phyloP scores from a whole-genome alignment of 2,329 filamentous ascomycete species.

The Curvularia sp. region DNA sequence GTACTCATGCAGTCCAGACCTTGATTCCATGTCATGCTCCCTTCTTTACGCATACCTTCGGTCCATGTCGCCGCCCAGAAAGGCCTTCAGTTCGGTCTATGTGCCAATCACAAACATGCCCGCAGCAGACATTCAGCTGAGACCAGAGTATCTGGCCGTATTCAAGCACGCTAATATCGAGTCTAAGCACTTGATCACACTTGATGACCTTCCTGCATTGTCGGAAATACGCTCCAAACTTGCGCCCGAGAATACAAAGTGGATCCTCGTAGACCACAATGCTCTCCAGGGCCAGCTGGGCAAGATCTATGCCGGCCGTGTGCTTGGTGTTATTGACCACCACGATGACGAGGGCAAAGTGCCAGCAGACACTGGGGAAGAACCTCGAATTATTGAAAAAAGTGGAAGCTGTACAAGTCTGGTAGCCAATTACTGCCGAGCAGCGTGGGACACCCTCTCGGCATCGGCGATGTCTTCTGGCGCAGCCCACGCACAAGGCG shows the following conservation, averaged over 20 bases:
- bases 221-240: conserved; percentile 58
- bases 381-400: conserved; percentile 68
- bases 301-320: conserved; percentile 58
- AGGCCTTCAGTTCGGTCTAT: conserved; percentile 61
- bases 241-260: conserved; percentile 64
- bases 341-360: conserved; percentile 74
- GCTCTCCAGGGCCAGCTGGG: conserved; percentile 68
- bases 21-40: conserved; percentile 80
- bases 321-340: conserved; percentile 77
- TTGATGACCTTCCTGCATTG: conserved; percentile 63
- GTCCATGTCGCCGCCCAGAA: conserved; percentile 60
- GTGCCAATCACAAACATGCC: conserved; percentile 77
- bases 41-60: conserved; percentile 77
- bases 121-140: conserved; percentile 70
- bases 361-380: conserved; percentile 53
- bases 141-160: conserved; percentile 74
- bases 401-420: conserved; percentile 77
- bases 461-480: conserved; percentile 51
- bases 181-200: conserved; percentile 69
- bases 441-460: conserved; percentile 63
- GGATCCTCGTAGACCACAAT: conserved; percentile 84
- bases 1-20: conserved; percentile 60
- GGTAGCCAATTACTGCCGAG: conserved; percentile 65
- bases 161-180: conserved; percentile 66
- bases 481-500: conserved; percentile 51